Base-by-base conservation (phyloP, 2,329 filamentous ascomycete genomes). In the Neopestalotiopsis clavispora region DNA sequence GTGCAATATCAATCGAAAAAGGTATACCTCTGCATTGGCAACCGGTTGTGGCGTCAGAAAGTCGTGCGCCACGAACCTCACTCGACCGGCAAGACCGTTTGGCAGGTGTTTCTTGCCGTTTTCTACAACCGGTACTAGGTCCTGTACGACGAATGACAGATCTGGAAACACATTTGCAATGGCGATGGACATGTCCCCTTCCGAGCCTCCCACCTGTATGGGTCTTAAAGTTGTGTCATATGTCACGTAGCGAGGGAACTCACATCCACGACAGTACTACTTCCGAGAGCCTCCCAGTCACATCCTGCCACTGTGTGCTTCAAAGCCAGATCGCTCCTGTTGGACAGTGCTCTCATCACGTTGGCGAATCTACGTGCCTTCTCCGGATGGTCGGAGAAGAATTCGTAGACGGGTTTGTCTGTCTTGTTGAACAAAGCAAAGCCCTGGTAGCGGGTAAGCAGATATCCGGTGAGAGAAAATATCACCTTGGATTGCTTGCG, bases 181-280 rank as follows among this genome's bases (percentile, higher is more conserved):
- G 4, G 84, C 86, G n/a, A 87, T 81, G 63, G 81, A 84, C 20
- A 86, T 84, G 61, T 88, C 86, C 0, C 89, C 89, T 66, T 87
- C 85, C 23, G 85, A 87, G 2, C 89, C 89, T 9, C 89, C 89
- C 12, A 89, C 73, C 66, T 91, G 4, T 91, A 86, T 56, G 90
- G 9, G 6, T 1, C 4, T 59, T 59, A 59, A 9, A 30, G n/a
- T 5, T 7, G 2, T 13, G 10, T 32, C 14, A 6, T 34, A 30
- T 12, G 14, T 14, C 1, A n/a, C 3, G 45, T 20, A 52, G 6
- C n/a, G 42, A 17, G 17, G 1, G 20, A 58, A 13, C 70, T 69
- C 69, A 74, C 72, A 38, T 74, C 71, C 4, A 75, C 70, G 17
- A 73, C 42, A 5, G 52, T 71, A 0, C 71, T 70, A 0, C 57